Evolutionary conservation across 2,329 filamentous ascomycete genomes (phyloP).

Genomic region (Iodosphaeria phyllophila): DNA sequence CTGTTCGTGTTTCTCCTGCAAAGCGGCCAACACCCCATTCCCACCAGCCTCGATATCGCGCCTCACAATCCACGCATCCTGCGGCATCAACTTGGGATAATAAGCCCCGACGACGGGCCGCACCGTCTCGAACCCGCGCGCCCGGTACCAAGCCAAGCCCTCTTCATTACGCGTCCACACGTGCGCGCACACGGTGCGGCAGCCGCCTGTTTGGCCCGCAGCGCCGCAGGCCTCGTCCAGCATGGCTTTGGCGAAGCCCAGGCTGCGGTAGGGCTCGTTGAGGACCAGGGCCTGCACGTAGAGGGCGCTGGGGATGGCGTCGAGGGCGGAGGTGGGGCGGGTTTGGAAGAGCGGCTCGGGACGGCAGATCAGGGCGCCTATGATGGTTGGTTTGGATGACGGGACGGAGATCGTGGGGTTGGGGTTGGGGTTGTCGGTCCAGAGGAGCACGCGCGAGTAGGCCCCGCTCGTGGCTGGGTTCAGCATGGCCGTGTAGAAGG

Average conservation of each 20-base stretch:
- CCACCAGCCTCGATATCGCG: constrained; percentile 19
- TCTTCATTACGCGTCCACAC: constrained; percentile 51
- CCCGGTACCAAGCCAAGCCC: constrained; percentile 41
- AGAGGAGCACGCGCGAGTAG: constrained; percentile 42
- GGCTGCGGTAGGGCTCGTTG: constrained; percentile 40
- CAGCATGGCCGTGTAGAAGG: constrained; percentile 38
- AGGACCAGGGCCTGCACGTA: constrained; percentile 48
- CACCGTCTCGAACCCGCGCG: constrained; percentile 33
- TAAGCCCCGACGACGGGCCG: constrained; percentile 30
- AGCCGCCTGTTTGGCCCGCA: constrained; percentile 16
- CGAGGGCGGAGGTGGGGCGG: constrained; percentile 4
- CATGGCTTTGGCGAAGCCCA: constrained; percentile 38
- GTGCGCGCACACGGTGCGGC: constrained; percentile 38
- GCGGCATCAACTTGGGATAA: constrained; percentile 41
- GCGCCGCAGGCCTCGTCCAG: constrained; percentile 31
- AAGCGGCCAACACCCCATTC: constrained; percentile 5
- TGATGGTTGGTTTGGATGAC: constrained; percentile 22
- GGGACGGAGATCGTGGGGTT: constrained; percentile 3
- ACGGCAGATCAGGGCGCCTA: constrained; percentile 45
- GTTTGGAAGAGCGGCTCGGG: constrained; percentile 25
- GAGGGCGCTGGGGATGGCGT: constrained; percentile 23
- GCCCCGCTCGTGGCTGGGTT: constrained; percentile 28
- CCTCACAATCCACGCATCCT: constrained; percentile 40
- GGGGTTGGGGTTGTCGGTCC: constrained; percentile 22
- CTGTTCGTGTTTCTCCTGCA: constrained; percentile 1